Evolutionary conservation across 176 grass and related monocot genomes (phyloP).

Genomic region (Hordeum marinum): DNA sequence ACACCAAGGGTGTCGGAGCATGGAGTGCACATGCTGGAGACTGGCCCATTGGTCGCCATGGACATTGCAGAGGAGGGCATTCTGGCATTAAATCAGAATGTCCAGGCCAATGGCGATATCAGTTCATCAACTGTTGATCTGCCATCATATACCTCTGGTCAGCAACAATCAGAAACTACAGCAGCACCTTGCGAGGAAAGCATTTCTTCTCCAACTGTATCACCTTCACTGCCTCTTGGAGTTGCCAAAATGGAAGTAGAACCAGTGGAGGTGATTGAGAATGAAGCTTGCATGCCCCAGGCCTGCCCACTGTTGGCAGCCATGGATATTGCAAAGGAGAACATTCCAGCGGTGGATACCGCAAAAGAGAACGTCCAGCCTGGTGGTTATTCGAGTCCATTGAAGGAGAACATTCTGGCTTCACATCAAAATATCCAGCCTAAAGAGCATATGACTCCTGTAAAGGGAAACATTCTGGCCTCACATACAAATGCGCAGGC

Average conservation of each 20-base stretch:
- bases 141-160: not conserved
- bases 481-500: slow-evolving; percentile 1
- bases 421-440: not conserved
- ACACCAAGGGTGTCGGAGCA: not conserved
- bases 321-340: slow-evolving; percentile 26
- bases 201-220: not conserved
- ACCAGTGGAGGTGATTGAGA: not conserved
- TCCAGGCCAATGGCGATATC: slow-evolving; percentile 6
- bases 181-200: not conserved
- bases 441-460: not conserved
- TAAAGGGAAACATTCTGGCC: not conserved
- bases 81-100: slow-evolving; percentile 2
- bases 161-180: not conserved
- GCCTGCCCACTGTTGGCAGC: not conserved
- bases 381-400: not conserved
- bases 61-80: slow-evolving; percentile 29
- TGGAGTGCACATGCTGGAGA: not conserved
- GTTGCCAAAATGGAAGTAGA: not conserved
- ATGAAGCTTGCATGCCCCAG: not conserved
- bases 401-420: not conserved
- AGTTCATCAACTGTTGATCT: not conserved
- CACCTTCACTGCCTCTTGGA: not conserved
- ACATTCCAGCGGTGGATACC: slow-evolving; percentile 14
- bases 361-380: slow-evolving; percentile 9
- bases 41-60: not conserved